A percentile compares a stretch with the other conserved stretches of the same genome.
These are phyloP conservation scores for Psophocarpus tetragonolobus DNA, from an alignment of 306 rosid genomes.

Conservation along the genomic window DNA sequence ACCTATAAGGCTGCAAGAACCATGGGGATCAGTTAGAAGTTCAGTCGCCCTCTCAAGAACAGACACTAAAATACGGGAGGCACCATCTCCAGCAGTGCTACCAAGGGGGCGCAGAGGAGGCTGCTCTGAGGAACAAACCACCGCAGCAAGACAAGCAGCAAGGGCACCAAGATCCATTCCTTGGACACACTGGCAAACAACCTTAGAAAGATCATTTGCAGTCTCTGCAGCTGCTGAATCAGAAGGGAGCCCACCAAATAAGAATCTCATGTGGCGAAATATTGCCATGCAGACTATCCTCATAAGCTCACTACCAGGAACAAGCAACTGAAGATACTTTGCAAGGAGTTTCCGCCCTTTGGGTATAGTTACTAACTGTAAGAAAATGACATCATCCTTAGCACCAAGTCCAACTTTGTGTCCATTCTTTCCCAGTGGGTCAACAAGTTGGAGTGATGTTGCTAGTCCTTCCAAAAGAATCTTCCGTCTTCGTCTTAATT, in stretches of 20 bases:
- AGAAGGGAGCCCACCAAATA: constrained; percentile 56
- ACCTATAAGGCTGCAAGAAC: constrained; percentile 36
- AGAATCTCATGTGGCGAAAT: constrained; percentile 59
- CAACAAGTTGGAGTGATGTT: constrained; percentile 56
- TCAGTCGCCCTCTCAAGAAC: constrained; percentile 54
- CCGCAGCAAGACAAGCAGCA: constrained; percentile 67
- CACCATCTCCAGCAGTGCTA: constrained; percentile 53
- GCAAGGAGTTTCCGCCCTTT: constrained; percentile 54
- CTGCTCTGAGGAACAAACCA: constrained; percentile 66
- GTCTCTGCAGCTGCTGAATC: constrained; percentile 48
- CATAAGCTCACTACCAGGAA: constrained; percentile 59
- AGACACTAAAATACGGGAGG: constrained; percentile 47
- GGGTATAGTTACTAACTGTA: constrained; percentile 46
- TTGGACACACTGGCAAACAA: constrained; percentile 52
- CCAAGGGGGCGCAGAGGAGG: constrained; percentile 61
- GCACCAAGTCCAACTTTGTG: constrained; percentile 50
- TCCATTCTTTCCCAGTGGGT: constrained; percentile 59
- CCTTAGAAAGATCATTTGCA: constrained; percentile 42
- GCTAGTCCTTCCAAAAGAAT: constrained; percentile 61
- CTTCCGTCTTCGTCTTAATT: constrained; percentile 52
- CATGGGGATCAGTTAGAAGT: constrained; percentile 45
- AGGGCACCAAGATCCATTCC: constrained; percentile 59
- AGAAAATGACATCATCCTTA: constrained; percentile 56
- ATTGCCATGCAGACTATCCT: constrained; percentile 61
- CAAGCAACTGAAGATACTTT: constrained; percentile 53